Conservation (phyloP, 768 basidiomycete species). For the Rhizopogon vulgaris region DNA sequence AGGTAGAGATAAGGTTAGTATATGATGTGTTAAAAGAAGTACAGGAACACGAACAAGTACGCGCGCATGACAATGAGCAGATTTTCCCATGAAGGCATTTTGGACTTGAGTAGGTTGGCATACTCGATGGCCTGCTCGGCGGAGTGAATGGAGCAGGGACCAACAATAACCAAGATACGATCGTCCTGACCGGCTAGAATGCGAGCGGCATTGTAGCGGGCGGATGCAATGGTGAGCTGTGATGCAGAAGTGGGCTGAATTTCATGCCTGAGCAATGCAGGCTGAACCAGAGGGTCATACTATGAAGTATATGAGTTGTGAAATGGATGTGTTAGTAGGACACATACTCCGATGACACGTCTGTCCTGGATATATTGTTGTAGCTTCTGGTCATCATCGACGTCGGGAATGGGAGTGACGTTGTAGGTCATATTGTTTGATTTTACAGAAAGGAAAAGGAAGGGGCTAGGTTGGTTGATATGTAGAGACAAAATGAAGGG, state of each 20-base stretch:
- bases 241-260: constrained; percentile 62
- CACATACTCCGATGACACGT: constrained; percentile 69
- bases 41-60: constrained; percentile 74
- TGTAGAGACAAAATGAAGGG: too few relatives aligned
- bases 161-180: constrained; percentile 84
- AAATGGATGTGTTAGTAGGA: not conserved
- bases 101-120: constrained; percentile 63
- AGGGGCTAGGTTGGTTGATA: too few relatives aligned
- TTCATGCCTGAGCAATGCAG: constrained; percentile 85
- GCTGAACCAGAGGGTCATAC: constrained; percentile 97
- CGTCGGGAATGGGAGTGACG: constrained; percentile 58
- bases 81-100: constrained; percentile 63
- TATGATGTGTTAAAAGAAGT: not conserved
- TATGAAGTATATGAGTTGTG: constrained; percentile 25
- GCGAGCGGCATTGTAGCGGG: constrained; percentile 72
- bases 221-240: constrained; percentile 68
- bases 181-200: constrained; percentile 83
- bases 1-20: constrained; percentile 26
- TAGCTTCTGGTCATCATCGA: constrained; percentile 56
- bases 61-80: constrained; percentile 93
- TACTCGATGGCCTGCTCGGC: constrained; percentile 81
- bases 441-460: not conserved
- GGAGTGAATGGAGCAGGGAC: constrained; percentile 94
- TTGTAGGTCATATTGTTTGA: constrained; percentile 23
- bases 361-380: constrained; percentile 75